Evolutionary conservation across 306 rosid species (phyloP).

Genomic region (Myrica gale): DNA sequence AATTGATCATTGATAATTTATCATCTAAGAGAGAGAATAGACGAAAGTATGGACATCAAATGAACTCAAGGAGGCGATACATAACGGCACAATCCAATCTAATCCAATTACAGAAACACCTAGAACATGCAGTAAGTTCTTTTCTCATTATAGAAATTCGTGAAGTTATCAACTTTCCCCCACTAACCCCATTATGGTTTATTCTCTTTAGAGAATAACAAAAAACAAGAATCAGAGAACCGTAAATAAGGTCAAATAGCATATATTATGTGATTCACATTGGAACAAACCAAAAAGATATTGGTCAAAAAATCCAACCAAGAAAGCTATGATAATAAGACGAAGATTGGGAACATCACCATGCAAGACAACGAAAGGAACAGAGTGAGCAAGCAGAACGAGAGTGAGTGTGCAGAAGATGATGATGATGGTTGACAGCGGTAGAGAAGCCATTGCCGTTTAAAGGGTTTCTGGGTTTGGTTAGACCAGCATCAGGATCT

Average conservation of each 20-base stretch:
- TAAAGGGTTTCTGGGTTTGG: neutral
- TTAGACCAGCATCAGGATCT: neutral
- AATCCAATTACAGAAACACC: neutral
- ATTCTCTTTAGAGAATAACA: neutral
- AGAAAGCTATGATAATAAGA: constrained; percentile 7
- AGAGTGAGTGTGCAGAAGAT: constrained; percentile 26
- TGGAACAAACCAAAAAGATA: neutral
- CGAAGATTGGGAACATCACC: constrained; percentile 29
- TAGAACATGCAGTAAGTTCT: neutral
- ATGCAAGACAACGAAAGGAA: constrained; percentile 64
- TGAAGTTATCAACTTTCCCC: neutral
- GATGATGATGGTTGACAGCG: constrained; percentile 1
- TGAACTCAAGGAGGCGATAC: neutral
- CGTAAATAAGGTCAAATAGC: neutral
- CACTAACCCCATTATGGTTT: neutral
- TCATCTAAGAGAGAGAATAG: no score
- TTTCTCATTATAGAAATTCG: neutral
- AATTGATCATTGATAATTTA: no score
- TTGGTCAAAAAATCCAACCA: neutral
- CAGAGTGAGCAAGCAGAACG: constrained; percentile 32
- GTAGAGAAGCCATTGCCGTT: constrained; percentile 34
- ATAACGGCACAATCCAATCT: neutral
- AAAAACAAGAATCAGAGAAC: neutral
- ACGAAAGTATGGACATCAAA: neutral
- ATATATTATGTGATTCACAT: no score